Conservation (phyloP, 139 green algal species). For the Chlamydomonas urium region DNA sequence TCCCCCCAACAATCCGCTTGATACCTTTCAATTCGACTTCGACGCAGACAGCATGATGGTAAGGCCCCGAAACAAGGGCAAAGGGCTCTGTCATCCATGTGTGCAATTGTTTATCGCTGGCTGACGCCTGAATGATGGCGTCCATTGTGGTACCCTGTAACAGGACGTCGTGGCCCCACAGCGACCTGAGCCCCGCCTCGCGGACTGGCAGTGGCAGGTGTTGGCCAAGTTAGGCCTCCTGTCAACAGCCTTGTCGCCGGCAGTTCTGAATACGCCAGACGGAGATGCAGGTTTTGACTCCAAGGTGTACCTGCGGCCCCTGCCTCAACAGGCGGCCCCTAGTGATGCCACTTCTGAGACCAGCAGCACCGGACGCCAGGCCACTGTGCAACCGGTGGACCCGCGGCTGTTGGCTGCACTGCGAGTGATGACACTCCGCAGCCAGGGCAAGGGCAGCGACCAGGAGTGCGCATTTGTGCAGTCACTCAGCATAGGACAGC, state of each 20-base stretch:
- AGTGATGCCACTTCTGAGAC: neutral
- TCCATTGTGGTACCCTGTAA: neutral
- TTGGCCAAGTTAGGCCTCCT: neutral
- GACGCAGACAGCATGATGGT: constrained; percentile 31
- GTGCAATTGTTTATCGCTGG: neutral
- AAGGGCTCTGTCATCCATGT: neutral
- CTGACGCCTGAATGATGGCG: neutral
- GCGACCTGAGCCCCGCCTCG: neutral
- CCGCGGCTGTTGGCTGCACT: constrained; percentile 29
- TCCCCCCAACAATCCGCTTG: constrained; percentile 33
- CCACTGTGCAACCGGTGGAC: constrained; percentile 17
- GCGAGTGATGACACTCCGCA: constrained; percentile 27
- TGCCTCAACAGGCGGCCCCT: neutral
- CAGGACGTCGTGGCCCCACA: neutral
- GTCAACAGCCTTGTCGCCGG: neutral
- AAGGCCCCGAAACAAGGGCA: neutral
- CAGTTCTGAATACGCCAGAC: neutral
- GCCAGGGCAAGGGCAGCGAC: constrained; percentile 7
- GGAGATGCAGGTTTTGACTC: neutral
- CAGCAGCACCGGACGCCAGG: neutral
- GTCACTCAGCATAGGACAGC: constrained; percentile 15
- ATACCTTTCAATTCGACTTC: constrained; percentile 27
- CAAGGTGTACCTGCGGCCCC: neutral
- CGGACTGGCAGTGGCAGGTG: neutral
- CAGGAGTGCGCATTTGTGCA: neutral